Evolutionary conservation across 805 yeast species (phyloP), one percentile per base, ranked within the genome.

Genomic region (Zygosaccharomyces kombuchaensis): DNA sequence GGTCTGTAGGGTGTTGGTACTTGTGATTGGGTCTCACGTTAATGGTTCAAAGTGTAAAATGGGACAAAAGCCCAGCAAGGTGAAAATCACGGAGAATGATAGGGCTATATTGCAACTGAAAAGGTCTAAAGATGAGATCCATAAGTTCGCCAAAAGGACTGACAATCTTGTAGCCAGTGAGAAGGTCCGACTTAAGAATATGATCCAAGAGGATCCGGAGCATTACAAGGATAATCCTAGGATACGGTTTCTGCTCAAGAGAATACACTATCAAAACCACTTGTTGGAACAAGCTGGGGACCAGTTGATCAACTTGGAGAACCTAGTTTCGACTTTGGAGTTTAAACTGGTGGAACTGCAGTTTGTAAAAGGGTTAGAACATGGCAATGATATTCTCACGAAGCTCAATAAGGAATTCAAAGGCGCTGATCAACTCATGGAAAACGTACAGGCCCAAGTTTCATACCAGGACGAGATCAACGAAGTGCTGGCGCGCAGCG

Each of bases 341-440:
- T 89, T 88, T 68, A 91, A 95, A 58, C 68, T 87, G 47, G 81
- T 93, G 26, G 98, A 93, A 61, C 80, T 81, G 51, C 96, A 89
- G 57, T 89, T 93, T 34, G 54, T 90, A 3, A 76, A 76, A 47
- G 96, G 97, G 0, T 69, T 93, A 25, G 74, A 81, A 54, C 82
- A 84, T 53, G 98, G 99, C 19, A 89, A 85, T 59, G 68, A 74
- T 42, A 87, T 87, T 9, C 74, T 93, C 54, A 82, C 77, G 53
- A 80, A 78, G 54, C 72, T 93, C 48, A 93, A 93, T 63, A 68
- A 70, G 39, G 96, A 91, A 56, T 78, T 90, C 78, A 80, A 78
- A 29, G 78, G 78, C 55, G 84, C 89, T n/a, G 96, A 90, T 54
- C 76, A 74, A 57, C 73, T 91, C 2, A 68, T 91, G 76, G 96